A percentile compares a stretch with the other conserved stretches of the same genome.
phyloP scores from a whole-genome alignment of 352 stramenopile genomes.

The Pythium utonaiense region DNA sequence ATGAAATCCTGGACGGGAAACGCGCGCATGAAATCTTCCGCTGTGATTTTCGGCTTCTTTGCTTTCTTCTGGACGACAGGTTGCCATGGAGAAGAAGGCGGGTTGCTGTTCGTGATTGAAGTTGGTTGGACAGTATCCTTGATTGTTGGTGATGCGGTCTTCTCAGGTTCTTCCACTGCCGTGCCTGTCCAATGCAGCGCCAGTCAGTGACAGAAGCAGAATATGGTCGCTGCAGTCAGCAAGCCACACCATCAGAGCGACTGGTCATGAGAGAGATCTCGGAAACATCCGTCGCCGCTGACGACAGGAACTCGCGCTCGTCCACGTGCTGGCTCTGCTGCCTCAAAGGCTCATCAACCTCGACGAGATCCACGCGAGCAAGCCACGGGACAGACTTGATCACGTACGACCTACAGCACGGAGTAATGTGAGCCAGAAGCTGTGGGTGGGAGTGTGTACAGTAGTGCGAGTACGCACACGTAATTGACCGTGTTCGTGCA shows the following conservation, averaged over 20 bases:
- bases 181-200: not conserved
- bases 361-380: constrained; percentile 35
- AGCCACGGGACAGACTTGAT: constrained; percentile 50
- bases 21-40: constrained; percentile 56
- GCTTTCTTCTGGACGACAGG: constrained; percentile 26
- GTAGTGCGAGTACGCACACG: constrained; percentile 25
- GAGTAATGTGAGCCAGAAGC: too few relatives aligned
- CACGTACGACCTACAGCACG: constrained; percentile 20
- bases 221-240: not conserved
- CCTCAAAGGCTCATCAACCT: constrained; percentile 45
- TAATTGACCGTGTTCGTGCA: constrained; percentile 51
- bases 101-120: not conserved
- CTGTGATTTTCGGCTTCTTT: constrained; percentile 28
- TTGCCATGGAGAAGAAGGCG: not conserved
- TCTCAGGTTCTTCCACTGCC: not conserved
- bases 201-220: not conserved
- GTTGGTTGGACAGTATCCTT: not conserved
- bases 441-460: too few relatives aligned
- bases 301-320: constrained; percentile 30
- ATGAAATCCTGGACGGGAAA: constrained; percentile 80
- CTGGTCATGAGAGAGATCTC: constrained; percentile 33
- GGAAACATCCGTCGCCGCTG: constrained; percentile 34
- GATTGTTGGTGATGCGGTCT: not conserved
- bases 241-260: constrained; percentile 15
- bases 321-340: constrained; percentile 37